phyloP scores from a whole-genome alignment of 345 rosid species.

The Abelmoschus esculentus region DNA sequence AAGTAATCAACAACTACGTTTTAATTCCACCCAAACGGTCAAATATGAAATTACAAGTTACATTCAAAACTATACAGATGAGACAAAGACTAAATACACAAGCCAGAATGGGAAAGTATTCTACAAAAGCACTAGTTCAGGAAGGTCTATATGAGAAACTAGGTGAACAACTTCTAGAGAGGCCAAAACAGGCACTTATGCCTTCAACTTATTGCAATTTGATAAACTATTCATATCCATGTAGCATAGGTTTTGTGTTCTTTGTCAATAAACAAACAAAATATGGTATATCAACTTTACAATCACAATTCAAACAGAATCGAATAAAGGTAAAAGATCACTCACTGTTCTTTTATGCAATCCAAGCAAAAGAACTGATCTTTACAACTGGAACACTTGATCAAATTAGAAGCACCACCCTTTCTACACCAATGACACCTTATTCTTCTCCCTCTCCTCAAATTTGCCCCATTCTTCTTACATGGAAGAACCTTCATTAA shows the following conservation, averaged over 20 bases:
- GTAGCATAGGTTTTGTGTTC: neutral
- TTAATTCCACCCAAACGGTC: constrained; percentile 1
- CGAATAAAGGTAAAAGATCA: constrained; percentile 1
- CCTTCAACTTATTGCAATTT: neutral
- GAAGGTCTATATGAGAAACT: neutral
- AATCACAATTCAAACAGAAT: neutral
- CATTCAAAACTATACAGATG: neutral
- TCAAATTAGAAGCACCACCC: constrained; percentile 40
- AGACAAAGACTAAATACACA: neutral
- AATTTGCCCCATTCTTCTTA: constrained; percentile 43
- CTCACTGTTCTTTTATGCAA: constrained; percentile 66
- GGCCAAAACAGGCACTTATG: neutral
- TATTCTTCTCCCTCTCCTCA: constrained; percentile 55
- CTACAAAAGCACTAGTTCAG: neutral
- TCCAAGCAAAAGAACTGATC: constrained; percentile 62
- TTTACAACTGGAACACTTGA: constrained; percentile 62
- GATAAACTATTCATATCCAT: neutral
- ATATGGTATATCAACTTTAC: neutral
- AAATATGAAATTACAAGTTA: neutral
- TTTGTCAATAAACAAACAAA: neutral
- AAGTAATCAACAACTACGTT: neutral
- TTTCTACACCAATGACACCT: constrained; percentile 86
- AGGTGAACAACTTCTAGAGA: neutral
- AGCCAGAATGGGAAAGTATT: no score
- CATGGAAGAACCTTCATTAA: constrained; percentile 44